Evolutionary conservation across 2,329 filamentous ascomycete genomes (phyloP), one percentile per base, ranked within the genome.

Genomic region (Sclerotinia subarctica): DNA sequence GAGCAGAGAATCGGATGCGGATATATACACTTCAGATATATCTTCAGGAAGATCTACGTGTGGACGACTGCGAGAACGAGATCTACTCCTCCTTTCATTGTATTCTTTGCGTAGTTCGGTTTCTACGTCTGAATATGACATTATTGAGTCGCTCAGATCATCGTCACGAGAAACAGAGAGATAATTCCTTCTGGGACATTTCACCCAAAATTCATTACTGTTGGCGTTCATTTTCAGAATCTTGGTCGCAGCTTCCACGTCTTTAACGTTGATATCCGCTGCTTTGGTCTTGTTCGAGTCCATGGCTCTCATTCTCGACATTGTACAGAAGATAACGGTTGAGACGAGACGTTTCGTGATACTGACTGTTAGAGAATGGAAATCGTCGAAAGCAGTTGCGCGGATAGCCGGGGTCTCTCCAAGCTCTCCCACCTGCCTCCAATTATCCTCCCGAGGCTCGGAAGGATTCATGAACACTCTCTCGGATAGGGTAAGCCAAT

Each of bases 401-500:
- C 90, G 88, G 29, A 97, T 86, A 0, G 90, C 87, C 0, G 93
- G 93, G 3, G 81, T 81, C 67, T 86, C 83, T 64, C 77, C 77
- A 38, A 64, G 56, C n/a, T 84, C 82, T 26, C 84, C 83, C 10
- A 91, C 73, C 51, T 81, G 82, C 46, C 80, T 81, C 92, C 91
- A 96, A 75, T 92, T 93, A 67, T 86, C 83, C 66, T 87, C 85
- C 17, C 85, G 80, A 2, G 81, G 77, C 17, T 84, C 83, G 69
- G 80, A 81, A 29, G 80, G 73, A 69, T 94, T 94, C 92, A 96
- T 94, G 76, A 94, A 95, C 1, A 94, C 73, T 1, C 82, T 81
- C 57, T 85, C 82, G 0, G 90, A 89, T 5, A 95, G 81, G 6
- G 79, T 78, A 5, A 94, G 78, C 86, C 90, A 92, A 13, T 79